Conservation (phyloP, 805 yeast genomes). For the Nakazawaea holstii region DNA sequence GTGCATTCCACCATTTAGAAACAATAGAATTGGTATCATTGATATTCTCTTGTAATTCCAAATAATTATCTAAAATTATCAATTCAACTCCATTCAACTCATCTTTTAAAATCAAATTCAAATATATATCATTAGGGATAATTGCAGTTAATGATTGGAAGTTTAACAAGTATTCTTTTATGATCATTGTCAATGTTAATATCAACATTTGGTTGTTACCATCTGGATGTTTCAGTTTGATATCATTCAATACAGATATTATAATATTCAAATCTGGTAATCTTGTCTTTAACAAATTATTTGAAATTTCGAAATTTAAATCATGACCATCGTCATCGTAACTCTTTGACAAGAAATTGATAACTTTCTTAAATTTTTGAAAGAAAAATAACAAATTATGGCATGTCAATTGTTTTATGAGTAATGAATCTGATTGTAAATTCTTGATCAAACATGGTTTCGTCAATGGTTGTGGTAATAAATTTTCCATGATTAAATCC, state of each 20-base stretch:
- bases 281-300: constrained; percentile 17
- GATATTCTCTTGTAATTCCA: constrained; percentile 52
- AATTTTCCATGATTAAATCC: constrained; percentile 36
- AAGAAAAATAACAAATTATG: constrained; percentile 54
- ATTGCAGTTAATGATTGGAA: constrained; percentile 23
- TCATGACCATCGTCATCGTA: constrained; percentile 11
- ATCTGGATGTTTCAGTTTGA: constrained; percentile 27
- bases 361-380: constrained; percentile 43
- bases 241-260: constrained; percentile 36
- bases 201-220: constrained; percentile 35
- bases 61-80: constrained; percentile 49
- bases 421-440: constrained; percentile 39
- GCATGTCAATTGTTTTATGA: constrained; percentile 59
- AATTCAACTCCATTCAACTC: constrained; percentile 48
- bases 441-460: constrained; percentile 53
- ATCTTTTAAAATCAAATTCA: constrained; percentile 27
- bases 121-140: constrained; percentile 24
- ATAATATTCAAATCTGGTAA: constrained; percentile 50
- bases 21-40: constrained; percentile 31
- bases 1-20: constrained; percentile 68
- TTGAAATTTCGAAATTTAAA: constrained; percentile 17
- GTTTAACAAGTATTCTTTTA: constrained; percentile 32
- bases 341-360: constrained; percentile 23
- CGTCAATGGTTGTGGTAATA: constrained; percentile 62
- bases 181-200: constrained; percentile 40